A percentile compares a stretch with the other conserved stretches of the same genome.
Evolutionary conservation across 768 basidiomycete species (phyloP).

Genomic region (Hirschioporus abietinus): DNA sequence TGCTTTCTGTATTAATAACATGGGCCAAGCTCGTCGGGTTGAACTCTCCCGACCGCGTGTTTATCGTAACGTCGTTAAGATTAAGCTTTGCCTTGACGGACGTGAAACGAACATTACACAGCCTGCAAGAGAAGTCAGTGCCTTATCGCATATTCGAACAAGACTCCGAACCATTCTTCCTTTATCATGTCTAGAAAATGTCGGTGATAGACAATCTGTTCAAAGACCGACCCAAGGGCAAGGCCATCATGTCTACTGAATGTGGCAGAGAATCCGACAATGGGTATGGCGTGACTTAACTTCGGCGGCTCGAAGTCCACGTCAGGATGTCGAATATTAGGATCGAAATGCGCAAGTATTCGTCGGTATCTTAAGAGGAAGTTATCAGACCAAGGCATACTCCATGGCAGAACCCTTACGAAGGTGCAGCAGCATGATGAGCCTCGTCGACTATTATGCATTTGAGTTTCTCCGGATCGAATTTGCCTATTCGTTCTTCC

Average conservation of each 20-base stretch:
- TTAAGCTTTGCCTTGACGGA: slow-evolving; percentile 72
- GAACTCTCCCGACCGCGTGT: slow-evolving; percentile 73
- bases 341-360: slow-evolving; percentile 79
- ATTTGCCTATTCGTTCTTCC: slow-evolving; percentile 63
- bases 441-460: slow-evolving; percentile 90
- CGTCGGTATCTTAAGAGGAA: slow-evolving; percentile 57
- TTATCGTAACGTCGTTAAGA: slow-evolving; percentile 61
- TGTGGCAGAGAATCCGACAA: slow-evolving; percentile 93
- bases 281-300: slow-evolving; percentile 55
- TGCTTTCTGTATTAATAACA: slow-evolving; percentile 71
- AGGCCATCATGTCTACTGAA: slow-evolving; percentile 90
- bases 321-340: slow-evolving; percentile 54
- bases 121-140: slow-evolving; percentile 36
- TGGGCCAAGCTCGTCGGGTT: slow-evolving; percentile 70
- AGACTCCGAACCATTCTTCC: slow-evolving; percentile 65
- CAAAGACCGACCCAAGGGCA: slow-evolving; percentile 83
- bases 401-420: slow-evolving; percentile 47
- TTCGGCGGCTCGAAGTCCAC: slow-evolving; percentile 29
- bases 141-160: background rate
- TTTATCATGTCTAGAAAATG: slow-evolving; percentile 91
- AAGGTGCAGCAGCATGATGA: slow-evolving; percentile 90
- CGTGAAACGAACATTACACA: slow-evolving; percentile 84
- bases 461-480: slow-evolving; percentile 59
- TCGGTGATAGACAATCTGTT: slow-evolving; percentile 87
- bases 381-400: slow-evolving; percentile 10